These are phyloP conservation scores for Salvia sclarea DNA, from an alignment of 305 asterid species.

Conservation along the genomic window DNA sequence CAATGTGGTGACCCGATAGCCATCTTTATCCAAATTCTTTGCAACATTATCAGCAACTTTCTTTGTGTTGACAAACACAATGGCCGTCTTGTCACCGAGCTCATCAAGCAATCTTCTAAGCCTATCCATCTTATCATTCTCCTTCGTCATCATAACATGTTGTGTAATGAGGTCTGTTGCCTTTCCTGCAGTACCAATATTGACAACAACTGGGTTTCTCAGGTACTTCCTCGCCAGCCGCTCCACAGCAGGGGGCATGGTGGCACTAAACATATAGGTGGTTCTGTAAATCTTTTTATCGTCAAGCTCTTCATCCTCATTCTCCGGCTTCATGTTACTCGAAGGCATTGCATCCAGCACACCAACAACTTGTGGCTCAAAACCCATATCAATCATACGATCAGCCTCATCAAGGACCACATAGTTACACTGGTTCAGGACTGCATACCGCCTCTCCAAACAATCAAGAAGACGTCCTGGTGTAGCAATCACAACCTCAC, in stretches of 20 bases:
- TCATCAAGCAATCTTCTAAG: constrained; percentile 69
- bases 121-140: constrained; percentile 62
- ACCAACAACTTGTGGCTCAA: constrained; percentile 82
- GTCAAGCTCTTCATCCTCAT: constrained; percentile 87
- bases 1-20: constrained; percentile 75
- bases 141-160: constrained; percentile 72
- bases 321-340: constrained; percentile 83
- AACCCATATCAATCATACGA: constrained; percentile 93
- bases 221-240: constrained; percentile 81
- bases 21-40: constrained; percentile 61
- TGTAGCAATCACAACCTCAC: constrained; percentile 92
- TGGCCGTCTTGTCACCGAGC: constrained; percentile 87
- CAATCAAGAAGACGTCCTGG: constrained; percentile 92
- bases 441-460: constrained; percentile 75
- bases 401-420: constrained; percentile 95
- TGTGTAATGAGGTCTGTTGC: constrained; percentile 76
- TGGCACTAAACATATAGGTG: constrained; percentile 89
- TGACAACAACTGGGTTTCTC: constrained; percentile 88
- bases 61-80: constrained; percentile 80
- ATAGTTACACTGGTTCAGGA: constrained; percentile 85
- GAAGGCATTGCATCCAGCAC: constrained; percentile 92
- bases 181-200: constrained; percentile 84
- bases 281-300: constrained; percentile 84
- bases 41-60: constrained; percentile 70
- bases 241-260: constrained; percentile 90